phyloP scores from a whole-genome alignment of 1,284 basidiomycete species.

The Moniliella sp. region DNA sequence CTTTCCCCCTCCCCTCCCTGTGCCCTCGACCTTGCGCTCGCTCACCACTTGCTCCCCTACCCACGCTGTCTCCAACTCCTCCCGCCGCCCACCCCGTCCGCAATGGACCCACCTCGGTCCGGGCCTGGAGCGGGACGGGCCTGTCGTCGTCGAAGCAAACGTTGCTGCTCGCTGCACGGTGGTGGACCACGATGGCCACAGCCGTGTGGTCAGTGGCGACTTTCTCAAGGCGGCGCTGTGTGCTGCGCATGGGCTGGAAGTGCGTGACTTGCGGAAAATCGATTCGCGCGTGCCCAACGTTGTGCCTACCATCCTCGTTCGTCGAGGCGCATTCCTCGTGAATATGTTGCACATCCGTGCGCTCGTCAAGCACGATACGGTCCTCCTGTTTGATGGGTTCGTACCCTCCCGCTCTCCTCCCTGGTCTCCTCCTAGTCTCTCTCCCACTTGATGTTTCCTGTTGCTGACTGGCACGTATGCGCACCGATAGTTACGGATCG shows the following conservation, averaged over 20 bases:
- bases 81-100: too few relatives aligned
- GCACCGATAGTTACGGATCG: conserved; percentile 38
- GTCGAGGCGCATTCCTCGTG: conserved; percentile 57
- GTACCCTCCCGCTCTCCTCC: too few relatives aligned
- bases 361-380: conserved; percentile 72
- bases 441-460: too few relatives aligned
- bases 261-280: conserved; percentile 85
- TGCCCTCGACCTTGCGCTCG: too few relatives aligned
- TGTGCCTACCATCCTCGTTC: conserved; percentile 69
- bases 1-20: too few relatives aligned
- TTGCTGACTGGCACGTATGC: too few relatives aligned
- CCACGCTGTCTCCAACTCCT: too few relatives aligned
- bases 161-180: neutral
- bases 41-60: too few relatives aligned
- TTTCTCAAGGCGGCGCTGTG: conserved; percentile 76
- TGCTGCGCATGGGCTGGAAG: conserved; percentile 63
- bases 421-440: too few relatives aligned
- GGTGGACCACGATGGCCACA: neutral
- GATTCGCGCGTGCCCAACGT: conserved; percentile 80
- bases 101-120: conserved; percentile 5
- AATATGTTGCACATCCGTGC: conserved; percentile 85
- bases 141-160: neutral
- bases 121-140: neutral
- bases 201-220: conserved; percentile 70
- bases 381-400: conserved; percentile 81